Conservation (phyloP, 176 grass and related monocot species). For the Oryza glumipatula region DNA sequence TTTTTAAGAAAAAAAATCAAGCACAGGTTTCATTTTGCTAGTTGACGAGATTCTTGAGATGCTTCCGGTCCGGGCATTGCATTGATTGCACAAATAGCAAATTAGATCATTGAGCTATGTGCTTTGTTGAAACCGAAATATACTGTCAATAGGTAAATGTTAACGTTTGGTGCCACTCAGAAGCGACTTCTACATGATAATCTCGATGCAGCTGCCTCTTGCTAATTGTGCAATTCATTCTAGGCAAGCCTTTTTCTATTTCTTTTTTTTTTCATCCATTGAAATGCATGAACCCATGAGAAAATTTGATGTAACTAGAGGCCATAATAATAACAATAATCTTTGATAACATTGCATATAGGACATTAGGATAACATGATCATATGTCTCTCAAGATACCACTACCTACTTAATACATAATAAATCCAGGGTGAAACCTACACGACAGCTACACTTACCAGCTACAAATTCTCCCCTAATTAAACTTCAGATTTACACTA, state of each 20-base stretch:
- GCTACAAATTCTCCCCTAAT: constrained; percentile 38
- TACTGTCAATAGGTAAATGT: neutral
- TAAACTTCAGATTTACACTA: constrained; percentile 52
- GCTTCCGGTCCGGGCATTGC: neutral
- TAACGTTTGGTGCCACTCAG: neutral
- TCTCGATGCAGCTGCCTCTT: neutral
- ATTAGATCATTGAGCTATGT: neutral
- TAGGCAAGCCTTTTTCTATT: neutral
- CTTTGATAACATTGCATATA: constrained; percentile 18
- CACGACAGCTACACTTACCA: constrained; percentile 45
- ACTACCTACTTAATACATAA: constrained; percentile 29
- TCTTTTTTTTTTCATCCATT: neutral
- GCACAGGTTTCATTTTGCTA: neutral
- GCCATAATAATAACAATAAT: constrained; percentile 11
- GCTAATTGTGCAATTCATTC: neutral
- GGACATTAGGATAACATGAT: constrained; percentile 37
- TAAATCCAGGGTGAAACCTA: constrained; percentile 38
- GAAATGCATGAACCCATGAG: neutral
- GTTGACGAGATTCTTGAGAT: neutral
- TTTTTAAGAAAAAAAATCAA: neutral
- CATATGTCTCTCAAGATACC: constrained; percentile 20
- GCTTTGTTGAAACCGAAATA: neutral
- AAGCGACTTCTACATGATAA: neutral
- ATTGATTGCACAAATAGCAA: neutral
- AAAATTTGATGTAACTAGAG: neutral